Percentiles rank a stretch among this genome's conserved stretches.
phyloP scores from a whole-genome alignment of 352 stramenopile genomes.

The Phytophthora cryptogea region DNA sequence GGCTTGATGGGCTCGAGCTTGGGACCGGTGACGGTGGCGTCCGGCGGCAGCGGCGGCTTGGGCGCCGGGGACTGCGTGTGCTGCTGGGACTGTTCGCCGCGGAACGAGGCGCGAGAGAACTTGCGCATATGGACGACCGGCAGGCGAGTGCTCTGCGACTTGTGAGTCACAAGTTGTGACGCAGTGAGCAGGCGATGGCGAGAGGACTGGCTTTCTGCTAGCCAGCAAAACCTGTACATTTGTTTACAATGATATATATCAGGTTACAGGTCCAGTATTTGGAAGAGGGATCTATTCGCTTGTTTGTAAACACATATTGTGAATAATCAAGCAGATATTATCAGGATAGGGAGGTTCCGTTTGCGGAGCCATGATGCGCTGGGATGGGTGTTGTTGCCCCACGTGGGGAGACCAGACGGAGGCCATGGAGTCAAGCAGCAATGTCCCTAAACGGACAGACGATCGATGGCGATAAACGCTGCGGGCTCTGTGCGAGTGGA shows the following conservation, averaged over 20 bases:
- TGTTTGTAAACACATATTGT: neutral
- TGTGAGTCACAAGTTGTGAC: too few relatives aligned
- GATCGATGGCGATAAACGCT: slow-evolving; percentile 22
- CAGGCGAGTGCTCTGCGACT: neutral
- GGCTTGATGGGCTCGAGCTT: slow-evolving; percentile 41
- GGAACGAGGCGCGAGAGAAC: slow-evolving; percentile 33
- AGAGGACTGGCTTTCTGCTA: slow-evolving; percentile 33
- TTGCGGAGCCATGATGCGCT: slow-evolving; percentile 11
- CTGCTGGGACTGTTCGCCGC: slow-evolving; percentile 14
- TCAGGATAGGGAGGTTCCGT: neutral
- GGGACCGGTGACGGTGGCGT: slow-evolving; percentile 17
- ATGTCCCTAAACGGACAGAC: slow-evolving; percentile 6
- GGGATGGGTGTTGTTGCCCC: slow-evolving; percentile 5
- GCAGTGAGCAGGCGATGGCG: slow-evolving; percentile 2
- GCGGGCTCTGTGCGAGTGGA: slow-evolving; percentile 8
- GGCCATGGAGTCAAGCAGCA: slow-evolving; percentile 6
- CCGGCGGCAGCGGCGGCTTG: slow-evolving; percentile 12
- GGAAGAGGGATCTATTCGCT: neutral
- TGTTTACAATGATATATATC: neutral
- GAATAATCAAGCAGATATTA: neutral
- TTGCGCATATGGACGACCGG: slow-evolving; percentile 30
- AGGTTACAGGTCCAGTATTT: neutral
- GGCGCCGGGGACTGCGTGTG: slow-evolving; percentile 5
- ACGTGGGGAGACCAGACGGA: slow-evolving; percentile 20
- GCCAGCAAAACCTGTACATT: slow-evolving; percentile 13